Evolutionary conservation across 208 protist species (phyloP), one percentile per base, ranked within the genome.

Genomic region (Trypanosoma melophagium): DNA sequence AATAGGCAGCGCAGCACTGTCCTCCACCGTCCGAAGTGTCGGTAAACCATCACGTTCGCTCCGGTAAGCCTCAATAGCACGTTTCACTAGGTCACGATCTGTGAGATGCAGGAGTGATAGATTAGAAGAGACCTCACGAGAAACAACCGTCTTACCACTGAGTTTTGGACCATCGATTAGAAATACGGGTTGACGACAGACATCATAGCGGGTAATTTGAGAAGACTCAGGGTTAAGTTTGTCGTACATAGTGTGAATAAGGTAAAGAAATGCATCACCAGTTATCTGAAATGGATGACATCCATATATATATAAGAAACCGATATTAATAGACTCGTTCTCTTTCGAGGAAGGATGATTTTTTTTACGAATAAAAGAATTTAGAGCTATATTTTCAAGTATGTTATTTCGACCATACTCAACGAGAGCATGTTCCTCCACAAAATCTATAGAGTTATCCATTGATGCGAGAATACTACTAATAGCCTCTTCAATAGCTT

Each of bases 81-180:
- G 44, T 41, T 64, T 45, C 31, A 65, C 61, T 59, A 96, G 74
- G 13, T 76, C 75, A 25, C 68, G 61, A 62, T 92, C 82, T 2
- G 80, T 84, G 45, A 92, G 59, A 62, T 79, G 78, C 49, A 69
- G 47, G 7, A 96, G 70, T n/a, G 71, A 59, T 50, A 91, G 79
- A 22, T 74, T 42, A 0, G 57, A 49, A 19, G 72, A 77, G 8
- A 93, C 67, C 9, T 77, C 61, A 10, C 66, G 58, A 14, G 84
- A 73, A 13, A 94, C 75, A 44, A 92, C 28, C 12, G 84, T 86
- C 66, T 96, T 96, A 10, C 91, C 91, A 58, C 81, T 84, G 59
- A 82, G 83, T 65, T 89, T 93, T 45, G 88, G 76, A 5, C 91
- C 91, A 45, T 82, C 71, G 3, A 96, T 50, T n/a, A 78, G 63